Evolutionary conservation across 768 basidiomycete species (phyloP).

Genomic region (Rhodosporidiobolus sp.): DNA sequence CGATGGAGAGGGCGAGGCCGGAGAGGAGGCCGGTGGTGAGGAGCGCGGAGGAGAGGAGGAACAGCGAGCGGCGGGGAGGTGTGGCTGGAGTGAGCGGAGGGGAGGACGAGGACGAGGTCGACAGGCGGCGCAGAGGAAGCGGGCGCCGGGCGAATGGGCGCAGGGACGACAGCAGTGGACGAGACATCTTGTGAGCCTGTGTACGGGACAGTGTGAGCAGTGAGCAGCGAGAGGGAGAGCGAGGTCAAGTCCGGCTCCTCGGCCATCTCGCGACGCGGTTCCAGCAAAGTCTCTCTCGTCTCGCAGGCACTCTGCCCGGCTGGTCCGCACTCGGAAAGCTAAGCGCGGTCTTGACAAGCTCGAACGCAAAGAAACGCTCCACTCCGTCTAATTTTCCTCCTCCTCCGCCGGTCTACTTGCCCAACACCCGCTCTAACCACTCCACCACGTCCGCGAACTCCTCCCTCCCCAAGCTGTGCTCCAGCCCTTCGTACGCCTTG

Average conservation of each 20-base stretch:
- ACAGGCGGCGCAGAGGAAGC: not conserved
- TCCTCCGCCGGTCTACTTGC: not conserved
- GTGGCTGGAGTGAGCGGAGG: not conserved
- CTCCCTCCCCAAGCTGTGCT: conserved; percentile 4
- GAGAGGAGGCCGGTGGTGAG: conserved; percentile 25
- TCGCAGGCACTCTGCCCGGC: no score
- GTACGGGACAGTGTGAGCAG: no score
- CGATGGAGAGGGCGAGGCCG: conserved; percentile 25
- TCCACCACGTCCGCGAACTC: conserved; percentile 16
- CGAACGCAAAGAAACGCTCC: no score
- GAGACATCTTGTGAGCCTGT: not conserved
- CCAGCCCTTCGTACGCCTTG: conserved; percentile 18
- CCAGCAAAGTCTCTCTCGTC: no score
- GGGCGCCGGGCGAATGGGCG: not conserved
- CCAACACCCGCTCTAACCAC: conserved; percentile 12
- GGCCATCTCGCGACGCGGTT: no score
- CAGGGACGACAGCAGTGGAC: not conserved
- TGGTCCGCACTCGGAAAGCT: no score
- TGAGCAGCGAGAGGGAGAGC: no score
- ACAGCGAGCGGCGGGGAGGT: conserved; percentile 6
- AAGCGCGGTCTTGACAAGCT: no score
- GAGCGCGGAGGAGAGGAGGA: conserved; percentile 29
- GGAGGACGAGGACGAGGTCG: not conserved
- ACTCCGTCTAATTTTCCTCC: no score
- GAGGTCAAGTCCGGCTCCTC: no score